phyloP scores from a whole-genome alignment of 2,329 filamentous ascomycete species.

The Dendrostoma leiphaemia region DNA sequence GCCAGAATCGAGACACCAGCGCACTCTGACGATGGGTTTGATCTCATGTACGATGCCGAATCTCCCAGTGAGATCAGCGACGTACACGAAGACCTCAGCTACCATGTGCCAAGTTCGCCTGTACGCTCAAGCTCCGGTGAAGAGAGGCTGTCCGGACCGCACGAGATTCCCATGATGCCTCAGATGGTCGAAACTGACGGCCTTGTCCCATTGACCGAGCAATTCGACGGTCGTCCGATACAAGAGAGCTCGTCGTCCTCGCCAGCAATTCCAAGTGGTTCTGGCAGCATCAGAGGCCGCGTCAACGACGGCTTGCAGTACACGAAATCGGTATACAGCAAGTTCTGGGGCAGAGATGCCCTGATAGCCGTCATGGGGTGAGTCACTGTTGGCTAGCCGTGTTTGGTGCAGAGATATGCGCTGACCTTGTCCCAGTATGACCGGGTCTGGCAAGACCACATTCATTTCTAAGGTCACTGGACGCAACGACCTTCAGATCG shows the following conservation, averaged over 20 bases:
- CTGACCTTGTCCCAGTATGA: conserved; percentile 26
- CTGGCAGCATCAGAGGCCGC: neutral
- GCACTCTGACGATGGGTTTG: conserved; percentile 12
- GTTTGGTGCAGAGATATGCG: too few species aligned
- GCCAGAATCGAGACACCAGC: neutral
- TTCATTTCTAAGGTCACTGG: conserved; percentile 35
- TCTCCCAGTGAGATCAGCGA: conserved; percentile 14
- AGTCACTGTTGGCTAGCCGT: too few species aligned
- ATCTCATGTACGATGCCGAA: conserved; percentile 4
- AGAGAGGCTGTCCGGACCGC: conserved; percentile 7
- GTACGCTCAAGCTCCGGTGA: neutral
- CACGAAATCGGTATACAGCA: conserved; percentile 14
- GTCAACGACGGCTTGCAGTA: conserved; percentile 14
- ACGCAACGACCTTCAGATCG: conserved; percentile 29
- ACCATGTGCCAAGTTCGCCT: neutral
- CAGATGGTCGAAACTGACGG: neutral
- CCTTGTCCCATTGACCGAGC: neutral
- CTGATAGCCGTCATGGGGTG: conserved; percentile 26
- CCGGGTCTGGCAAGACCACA: conserved; percentile 36
- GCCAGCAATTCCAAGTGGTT: neutral
- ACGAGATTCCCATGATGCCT: conserved; percentile 9
- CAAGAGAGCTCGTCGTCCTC: neutral
- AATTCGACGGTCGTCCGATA: neutral
- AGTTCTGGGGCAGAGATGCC: conserved; percentile 18
- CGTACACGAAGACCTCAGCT: neutral